phyloP scores from a whole-genome alignment of 208 protist species.

The Acanthamoeba royreba region DNA sequence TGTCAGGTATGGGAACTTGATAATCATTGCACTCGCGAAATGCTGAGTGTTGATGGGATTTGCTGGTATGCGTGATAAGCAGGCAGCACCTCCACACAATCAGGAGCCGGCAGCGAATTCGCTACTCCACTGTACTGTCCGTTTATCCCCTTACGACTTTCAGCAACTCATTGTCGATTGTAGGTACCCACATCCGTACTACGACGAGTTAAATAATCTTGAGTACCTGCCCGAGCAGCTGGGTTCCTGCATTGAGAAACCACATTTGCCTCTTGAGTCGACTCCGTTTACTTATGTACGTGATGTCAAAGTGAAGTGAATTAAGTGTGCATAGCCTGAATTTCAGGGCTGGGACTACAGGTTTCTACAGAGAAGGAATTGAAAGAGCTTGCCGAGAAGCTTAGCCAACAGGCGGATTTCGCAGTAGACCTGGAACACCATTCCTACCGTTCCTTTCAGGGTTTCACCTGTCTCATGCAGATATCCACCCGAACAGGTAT shows the following conservation, averaged over 20 bases:
- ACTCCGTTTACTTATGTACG: not conserved
- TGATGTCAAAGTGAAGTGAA: not conserved
- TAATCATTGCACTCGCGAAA: not conserved
- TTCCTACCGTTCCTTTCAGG: conserved; percentile 74
- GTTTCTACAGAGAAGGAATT: conserved; percentile 60
- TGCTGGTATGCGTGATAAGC: too few species aligned
- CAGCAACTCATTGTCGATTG: too few species aligned
- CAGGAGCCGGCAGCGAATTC: too few species aligned
- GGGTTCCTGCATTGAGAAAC: not conserved
- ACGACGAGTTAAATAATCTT: not conserved
- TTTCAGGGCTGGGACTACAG: not conserved
- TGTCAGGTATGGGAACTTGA: not conserved
- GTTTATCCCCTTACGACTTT: too few species aligned
- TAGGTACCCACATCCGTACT: not conserved
- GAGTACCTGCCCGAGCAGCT: conserved; percentile 10
- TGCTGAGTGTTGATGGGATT: too few species aligned
- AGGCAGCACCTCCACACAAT: too few species aligned
- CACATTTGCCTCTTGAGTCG: not conserved
- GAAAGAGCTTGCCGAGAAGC: conserved; percentile 10
- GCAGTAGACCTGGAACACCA: conserved; percentile 88
- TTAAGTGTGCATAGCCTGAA: not conserved
- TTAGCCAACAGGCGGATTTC: conserved; percentile 73
- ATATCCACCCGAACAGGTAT: conserved; percentile 88
- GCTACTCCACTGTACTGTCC: too few species aligned
- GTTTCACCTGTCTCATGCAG: conserved; percentile 98